A percentile compares a stretch with the other conserved stretches of the same genome.
Conservation (phyloP, 306 rosid species). For the Malus sylvestris region DNA sequence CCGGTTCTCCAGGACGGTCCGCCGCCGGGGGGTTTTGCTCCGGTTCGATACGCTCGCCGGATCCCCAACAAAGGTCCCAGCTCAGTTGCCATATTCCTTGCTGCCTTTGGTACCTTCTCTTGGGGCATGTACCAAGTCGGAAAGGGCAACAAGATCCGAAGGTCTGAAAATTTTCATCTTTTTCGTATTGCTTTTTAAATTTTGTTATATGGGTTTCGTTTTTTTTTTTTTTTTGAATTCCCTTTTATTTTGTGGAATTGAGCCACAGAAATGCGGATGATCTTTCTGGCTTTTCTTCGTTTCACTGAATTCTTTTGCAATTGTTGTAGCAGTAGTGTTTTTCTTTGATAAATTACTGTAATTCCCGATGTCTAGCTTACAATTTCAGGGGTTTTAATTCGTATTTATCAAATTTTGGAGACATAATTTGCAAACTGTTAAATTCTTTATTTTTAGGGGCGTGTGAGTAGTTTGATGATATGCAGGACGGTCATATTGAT, state of each 20-base stretch:
- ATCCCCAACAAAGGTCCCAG: constrained; percentile 91
- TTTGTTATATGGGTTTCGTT: neutral
- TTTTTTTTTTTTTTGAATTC: neutral
- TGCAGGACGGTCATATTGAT: neutral
- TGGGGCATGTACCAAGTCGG: constrained; percentile 99
- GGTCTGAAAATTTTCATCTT: constrained; percentile 25
- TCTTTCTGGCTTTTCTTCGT: neutral
- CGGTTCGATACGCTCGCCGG: constrained; percentile 95
- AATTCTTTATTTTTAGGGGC: neutral
- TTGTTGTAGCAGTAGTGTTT: neutral
- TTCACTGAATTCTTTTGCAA: neutral
- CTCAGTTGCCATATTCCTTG: constrained; percentile 72
- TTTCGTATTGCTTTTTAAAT: neutral
- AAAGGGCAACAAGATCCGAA: constrained; percentile 91
- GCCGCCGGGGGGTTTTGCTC: constrained; percentile 97
- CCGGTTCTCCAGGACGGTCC: constrained; percentile 98
- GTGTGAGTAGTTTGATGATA: neutral
- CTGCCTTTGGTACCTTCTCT: constrained; percentile 74
- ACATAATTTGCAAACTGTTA: neutral
- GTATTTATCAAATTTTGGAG: neutral
- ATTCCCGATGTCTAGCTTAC: neutral
- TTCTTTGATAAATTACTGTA: neutral
- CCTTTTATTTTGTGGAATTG: neutral
- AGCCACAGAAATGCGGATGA: neutral
- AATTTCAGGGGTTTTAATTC: neutral